Conservation (phyloP, 2,329 filamentous ascomycete species). For the Lachnellula cervina region DNA sequence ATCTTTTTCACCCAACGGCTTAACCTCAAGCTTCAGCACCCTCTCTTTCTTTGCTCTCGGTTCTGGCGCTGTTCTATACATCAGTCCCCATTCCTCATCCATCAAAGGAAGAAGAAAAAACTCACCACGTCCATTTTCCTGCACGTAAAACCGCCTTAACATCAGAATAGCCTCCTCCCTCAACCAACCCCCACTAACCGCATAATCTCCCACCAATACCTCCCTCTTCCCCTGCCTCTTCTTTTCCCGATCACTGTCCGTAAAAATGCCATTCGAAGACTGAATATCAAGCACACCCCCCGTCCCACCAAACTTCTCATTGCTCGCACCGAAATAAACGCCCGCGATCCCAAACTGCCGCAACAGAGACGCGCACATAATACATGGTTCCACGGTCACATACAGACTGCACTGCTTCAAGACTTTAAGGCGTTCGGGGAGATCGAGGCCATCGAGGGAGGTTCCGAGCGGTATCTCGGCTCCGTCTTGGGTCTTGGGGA, state of each 20-base stretch:
- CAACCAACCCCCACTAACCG: constrained; percentile 81
- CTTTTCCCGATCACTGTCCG: constrained; percentile 31
- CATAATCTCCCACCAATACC: constrained; percentile 72
- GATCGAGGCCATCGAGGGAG: background rate
- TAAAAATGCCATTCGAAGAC: constrained; percentile 17
- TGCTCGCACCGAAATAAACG: constrained; percentile 92
- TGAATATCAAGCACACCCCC: constrained; percentile 90
- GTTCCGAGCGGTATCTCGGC: background rate
- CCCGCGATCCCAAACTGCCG: constrained; percentile 82
- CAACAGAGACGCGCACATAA: constrained; percentile 95
- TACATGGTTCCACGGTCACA: constrained; percentile 95
- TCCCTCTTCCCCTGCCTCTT: constrained; percentile 1
- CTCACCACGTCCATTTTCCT: constrained; percentile 89
- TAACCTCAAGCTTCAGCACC: constrained; percentile 31
- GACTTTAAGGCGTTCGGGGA: constrained; percentile 48
- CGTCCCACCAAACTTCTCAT: constrained; percentile 95
- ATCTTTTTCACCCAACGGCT: constrained; percentile 15
- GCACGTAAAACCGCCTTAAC: constrained; percentile 90
- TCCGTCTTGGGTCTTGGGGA: constrained; percentile 41
- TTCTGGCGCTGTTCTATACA: constrained; percentile 25
- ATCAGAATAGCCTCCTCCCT: constrained; percentile 91
- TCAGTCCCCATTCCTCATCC: constrained; percentile 3
- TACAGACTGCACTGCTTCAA: constrained; percentile 75
- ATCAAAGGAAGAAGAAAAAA: constrained; percentile 4
- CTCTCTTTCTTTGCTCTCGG: constrained; percentile 31